A percentile compares a stretch with the other conserved stretches of the same genome.
phyloP scores from a whole-genome alignment of 164 flowering plant genomes.

The Vitis rupestris region DNA sequence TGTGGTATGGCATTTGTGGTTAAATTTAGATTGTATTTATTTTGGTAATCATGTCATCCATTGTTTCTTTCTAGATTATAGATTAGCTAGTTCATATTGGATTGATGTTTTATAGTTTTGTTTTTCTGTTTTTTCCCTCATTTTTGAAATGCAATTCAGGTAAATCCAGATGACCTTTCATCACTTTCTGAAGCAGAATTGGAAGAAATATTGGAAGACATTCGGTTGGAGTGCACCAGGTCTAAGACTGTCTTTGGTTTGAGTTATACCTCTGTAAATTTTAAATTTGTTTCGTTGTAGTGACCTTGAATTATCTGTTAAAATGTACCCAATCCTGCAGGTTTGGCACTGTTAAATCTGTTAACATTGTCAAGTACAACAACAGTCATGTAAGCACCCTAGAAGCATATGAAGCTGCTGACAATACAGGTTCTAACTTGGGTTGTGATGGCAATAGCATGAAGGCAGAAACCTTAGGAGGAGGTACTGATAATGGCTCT shows the following conservation, averaged over 20 bases:
- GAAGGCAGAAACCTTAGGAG: conserved; percentile 14
- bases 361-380: conserved; percentile 46
- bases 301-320: not conserved
- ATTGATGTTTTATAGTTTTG: not conserved
- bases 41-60: not conserved
- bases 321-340: conserved; percentile 39
- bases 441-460: conserved; percentile 14
- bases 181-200: conserved; percentile 54
- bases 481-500: conserved; percentile 10
- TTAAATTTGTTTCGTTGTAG: not conserved
- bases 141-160: conserved; percentile 28
- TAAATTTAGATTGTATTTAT: not conserved
- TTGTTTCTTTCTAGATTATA: not conserved
- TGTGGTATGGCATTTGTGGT: conserved; percentile 52
- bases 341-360: conserved; percentile 81
- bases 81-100: not conserved
- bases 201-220: conserved; percentile 82
- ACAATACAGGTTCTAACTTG: conserved; percentile 13
- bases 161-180: conserved; percentile 48
- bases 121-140: not conserved
- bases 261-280: not conserved
- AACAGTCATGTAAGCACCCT: conserved; percentile 5
- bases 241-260: conserved; percentile 15
- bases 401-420: conserved; percentile 18
- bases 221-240: conserved; percentile 92